Percentiles rank a stretch among this genome's conserved stretches.
These are phyloP conservation scores for Penicillium sp. DNA, from an alignment of 2,329 filamentous ascomycete genomes.

Conservation along the genomic window DNA sequence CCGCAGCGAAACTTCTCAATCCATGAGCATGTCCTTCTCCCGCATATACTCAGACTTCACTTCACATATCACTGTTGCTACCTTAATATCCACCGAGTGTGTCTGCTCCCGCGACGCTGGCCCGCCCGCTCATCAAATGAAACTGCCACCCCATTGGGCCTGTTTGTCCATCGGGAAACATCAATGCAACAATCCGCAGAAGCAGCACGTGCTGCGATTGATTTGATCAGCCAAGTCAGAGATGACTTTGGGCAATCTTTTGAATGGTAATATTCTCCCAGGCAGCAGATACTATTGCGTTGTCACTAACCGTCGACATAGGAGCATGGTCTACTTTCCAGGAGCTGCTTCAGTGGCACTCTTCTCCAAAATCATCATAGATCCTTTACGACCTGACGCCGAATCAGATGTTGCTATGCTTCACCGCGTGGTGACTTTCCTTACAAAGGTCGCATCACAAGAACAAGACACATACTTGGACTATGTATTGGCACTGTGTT, in stretches of 20 bases:
- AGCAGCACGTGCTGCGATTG: slow-evolving; percentile 1
- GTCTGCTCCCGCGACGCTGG: slow-evolving; percentile 6
- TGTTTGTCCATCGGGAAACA: background rate
- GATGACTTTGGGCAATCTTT: background rate
- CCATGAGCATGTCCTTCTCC: slow-evolving; percentile 4
- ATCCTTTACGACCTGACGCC: background rate
- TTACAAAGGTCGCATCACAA: slow-evolving; percentile 4
- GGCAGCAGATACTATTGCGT: background rate
- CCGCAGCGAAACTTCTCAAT: slow-evolving; percentile 2
- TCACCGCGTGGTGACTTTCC: background rate
- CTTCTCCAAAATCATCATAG: background rate
- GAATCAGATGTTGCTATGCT: background rate
- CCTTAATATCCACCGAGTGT: slow-evolving; percentile 18
- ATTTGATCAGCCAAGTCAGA: slow-evolving; percentile 1
- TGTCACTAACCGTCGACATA: background rate
- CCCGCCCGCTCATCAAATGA: background rate
- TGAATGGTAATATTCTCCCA: background rate
- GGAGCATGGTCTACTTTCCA: slow-evolving; percentile 3
- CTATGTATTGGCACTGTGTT: slow-evolving; percentile 1
- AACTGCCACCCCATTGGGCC: background rate
- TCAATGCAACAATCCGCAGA: slow-evolving; percentile 1
- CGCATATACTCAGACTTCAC: slow-evolving; percentile 18
- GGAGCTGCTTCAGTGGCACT: slow-evolving; percentile 1
- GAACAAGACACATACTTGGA: slow-evolving; percentile 8
- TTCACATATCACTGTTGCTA: slow-evolving; percentile 20